These are phyloP conservation scores for Aspergillus puulaauensis DNA, from an alignment of 2,329 filamentous ascomycete genomes.

Conservation along the genomic window DNA sequence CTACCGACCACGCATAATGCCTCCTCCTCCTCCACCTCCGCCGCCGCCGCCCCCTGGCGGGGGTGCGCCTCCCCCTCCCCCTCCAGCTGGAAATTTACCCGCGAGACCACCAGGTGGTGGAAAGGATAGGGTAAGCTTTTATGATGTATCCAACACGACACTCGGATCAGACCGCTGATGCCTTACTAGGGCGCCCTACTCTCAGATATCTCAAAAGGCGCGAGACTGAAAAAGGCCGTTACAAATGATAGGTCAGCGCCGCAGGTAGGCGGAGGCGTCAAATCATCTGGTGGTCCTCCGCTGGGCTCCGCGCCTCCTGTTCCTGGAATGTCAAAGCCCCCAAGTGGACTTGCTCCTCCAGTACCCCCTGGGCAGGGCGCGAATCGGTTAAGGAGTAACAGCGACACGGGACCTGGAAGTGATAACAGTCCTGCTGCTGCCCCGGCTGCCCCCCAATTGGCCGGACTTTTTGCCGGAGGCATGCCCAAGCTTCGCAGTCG, in stretches of 20 bases:
- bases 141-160: background rate
- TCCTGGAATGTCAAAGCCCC: constrained; percentile 25
- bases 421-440: constrained; percentile 45
- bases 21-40: constrained; percentile 65
- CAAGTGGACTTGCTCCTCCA: constrained; percentile 53
- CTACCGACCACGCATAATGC: constrained; percentile 32
- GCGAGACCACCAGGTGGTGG: constrained; percentile 57
- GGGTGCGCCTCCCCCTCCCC: constrained; percentile 67
- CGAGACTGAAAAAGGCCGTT: constrained; percentile 75
- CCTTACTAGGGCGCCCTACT: constrained; percentile 73
- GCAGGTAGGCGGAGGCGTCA: constrained; percentile 58
- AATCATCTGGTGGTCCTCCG: constrained; percentile 78
- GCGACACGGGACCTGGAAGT: constrained; percentile 55
- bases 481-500: constrained; percentile 96
- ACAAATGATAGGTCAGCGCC: constrained; percentile 93
- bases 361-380: constrained; percentile 53
- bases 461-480: constrained; percentile 84
- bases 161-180: constrained; percentile 15
- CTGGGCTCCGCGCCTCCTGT: constrained; percentile 59
- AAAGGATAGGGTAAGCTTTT: constrained; percentile 62
- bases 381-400: constrained; percentile 78
- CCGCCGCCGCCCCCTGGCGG: constrained; percentile 66
- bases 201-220: constrained; percentile 82
- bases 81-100: constrained; percentile 52
- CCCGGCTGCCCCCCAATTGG: constrained; percentile 74